Evolutionary conservation across 1,284 basidiomycete species (phyloP), one percentile per base, ranked within the genome.

Genomic region (Somion occarium): DNA sequence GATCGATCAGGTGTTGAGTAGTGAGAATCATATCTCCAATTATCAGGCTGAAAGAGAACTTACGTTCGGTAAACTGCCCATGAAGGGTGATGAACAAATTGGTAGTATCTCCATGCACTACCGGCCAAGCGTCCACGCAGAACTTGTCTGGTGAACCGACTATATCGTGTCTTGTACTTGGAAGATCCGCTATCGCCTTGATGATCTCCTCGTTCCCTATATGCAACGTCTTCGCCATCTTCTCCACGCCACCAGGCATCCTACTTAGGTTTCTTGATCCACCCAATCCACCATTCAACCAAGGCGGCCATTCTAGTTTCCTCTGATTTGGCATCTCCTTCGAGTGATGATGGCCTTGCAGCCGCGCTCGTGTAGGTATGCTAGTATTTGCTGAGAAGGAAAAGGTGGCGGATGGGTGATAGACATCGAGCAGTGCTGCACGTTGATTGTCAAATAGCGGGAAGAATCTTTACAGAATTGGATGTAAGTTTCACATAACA

Each of bases 11-110:
- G 18, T 19, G 46, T 38, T n/a, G n/a, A n/a, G n/a, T n/a, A 44
- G 22, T 18, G 15, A 44, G 23, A 34, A 42, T 23, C 50, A n/a
- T n/a, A n/a, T n/a, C n/a, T n/a, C n/a, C n/a, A 46, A 52, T 11
- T 4, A 30, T 46, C 30, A 51, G 34, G 27, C 23, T 18, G 38
- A 34, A 45, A 49, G 25, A 50, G 24, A 9, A 74, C 85, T 61
- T 62, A 93, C 93, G 74, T 78, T 99, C 96, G 46, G 78, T 77
- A 64, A 95, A 97, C 66, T 98, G 87, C 5, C 96, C 96, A 65
- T 98, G 93, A 26, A 98, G 79, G 50, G 81, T 84, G 56, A 96
- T 78, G 61, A 96, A 85, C 47, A 99, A 70, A 25, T 50, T 43
- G 25, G 78, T 79, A 60, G 78, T 75, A 53, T 79, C 76, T 48